phyloP scores from a whole-genome alignment of 2,329 filamentous ascomycete species.

The Epichloe baconii region DNA sequence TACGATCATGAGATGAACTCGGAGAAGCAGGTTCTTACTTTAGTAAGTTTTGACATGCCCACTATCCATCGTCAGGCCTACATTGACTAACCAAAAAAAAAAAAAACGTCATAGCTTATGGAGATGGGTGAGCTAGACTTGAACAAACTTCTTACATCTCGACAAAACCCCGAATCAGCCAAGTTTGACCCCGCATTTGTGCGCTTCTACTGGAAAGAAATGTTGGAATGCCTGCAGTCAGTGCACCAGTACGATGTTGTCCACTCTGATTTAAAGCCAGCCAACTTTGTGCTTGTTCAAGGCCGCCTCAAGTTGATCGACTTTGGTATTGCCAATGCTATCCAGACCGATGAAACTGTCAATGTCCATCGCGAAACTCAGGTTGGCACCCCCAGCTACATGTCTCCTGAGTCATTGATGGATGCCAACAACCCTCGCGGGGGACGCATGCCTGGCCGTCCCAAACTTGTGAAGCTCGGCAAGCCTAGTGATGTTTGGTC shows the following conservation, averaged over 20 bases:
- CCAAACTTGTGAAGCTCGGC: constrained; percentile 85
- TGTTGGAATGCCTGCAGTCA: constrained; percentile 87
- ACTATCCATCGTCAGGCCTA: not conserved
- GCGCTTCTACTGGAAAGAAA: constrained; percentile 98
- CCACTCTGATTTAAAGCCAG: constrained; percentile 91
- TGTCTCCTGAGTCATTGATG: constrained; percentile 89
- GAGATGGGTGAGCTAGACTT: constrained; percentile 93
- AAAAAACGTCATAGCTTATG: constrained; percentile 53
- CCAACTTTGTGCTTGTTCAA: constrained; percentile 88
- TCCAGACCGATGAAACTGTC: constrained; percentile 87
- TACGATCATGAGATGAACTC: constrained; percentile 91
- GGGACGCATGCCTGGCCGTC: constrained; percentile 27
- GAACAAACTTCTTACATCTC: constrained; percentile 67
- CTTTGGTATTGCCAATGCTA: constrained; percentile 96
- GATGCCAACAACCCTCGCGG: constrained; percentile 61
- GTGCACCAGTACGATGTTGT: constrained; percentile 88
- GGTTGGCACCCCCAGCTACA: constrained; percentile 91
- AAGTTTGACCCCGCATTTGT: constrained; percentile 81
- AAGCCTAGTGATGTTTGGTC: constrained; percentile 96
- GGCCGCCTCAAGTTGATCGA: constrained; percentile 92
- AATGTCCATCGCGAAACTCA: constrained; percentile 95
- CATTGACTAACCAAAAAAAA: not conserved
- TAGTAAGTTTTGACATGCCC: constrained; percentile 43
- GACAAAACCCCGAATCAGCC: constrained; percentile 57
- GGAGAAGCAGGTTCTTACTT: constrained; percentile 74